These are phyloP conservation scores for Candida golubevii DNA, from an alignment of 805 yeast genomes.

Conservation along the genomic window DNA sequence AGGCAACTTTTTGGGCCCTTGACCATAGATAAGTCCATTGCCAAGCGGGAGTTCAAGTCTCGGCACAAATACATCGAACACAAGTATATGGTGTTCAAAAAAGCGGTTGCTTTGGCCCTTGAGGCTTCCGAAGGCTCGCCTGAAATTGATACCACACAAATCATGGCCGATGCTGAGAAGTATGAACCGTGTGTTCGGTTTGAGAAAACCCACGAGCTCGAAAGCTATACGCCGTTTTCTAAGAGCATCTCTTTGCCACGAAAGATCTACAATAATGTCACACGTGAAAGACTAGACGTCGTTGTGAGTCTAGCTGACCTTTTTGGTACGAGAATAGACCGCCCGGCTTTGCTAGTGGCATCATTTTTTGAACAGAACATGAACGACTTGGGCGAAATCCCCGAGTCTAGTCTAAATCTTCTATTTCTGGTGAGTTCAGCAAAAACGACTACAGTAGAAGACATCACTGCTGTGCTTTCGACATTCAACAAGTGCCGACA, in stretches of 20 bases:
- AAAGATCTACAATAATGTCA: background rate
- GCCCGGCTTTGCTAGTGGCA: slow-evolving; percentile 4
- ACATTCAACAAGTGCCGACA: slow-evolving; percentile 7
- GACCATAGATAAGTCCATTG: background rate
- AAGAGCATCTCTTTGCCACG: background rate
- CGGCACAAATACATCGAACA: slow-evolving; percentile 12
- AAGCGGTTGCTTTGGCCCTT: slow-evolving; percentile 5
- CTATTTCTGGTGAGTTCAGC: background rate
- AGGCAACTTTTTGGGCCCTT: slow-evolving; percentile 3
- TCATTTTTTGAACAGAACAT: slow-evolving; percentile 1
- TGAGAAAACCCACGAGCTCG: slow-evolving; percentile 3
- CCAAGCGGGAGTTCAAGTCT: slow-evolving; percentile 1
- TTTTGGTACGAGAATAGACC: slow-evolving; percentile 4
- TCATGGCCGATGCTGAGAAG: slow-evolving; percentile 7
- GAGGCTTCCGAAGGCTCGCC: slow-evolving; percentile 2
- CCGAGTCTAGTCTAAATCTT: background rate
- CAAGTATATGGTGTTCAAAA: slow-evolving; percentile 11
- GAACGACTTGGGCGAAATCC: background rate
- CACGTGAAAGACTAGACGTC: background rate
- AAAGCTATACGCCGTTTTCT: slow-evolving; percentile 1
- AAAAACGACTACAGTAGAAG: background rate
- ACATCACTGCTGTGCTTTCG: slow-evolving; percentile 7
- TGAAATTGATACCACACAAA: slow-evolving; percentile 1
- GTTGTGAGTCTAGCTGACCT: slow-evolving; percentile 1
- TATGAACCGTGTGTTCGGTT: slow-evolving; percentile 3